Evolutionary conservation across 352 stramenopile genomes (phyloP).

Genomic region (Phytopythium helicoides): DNA sequence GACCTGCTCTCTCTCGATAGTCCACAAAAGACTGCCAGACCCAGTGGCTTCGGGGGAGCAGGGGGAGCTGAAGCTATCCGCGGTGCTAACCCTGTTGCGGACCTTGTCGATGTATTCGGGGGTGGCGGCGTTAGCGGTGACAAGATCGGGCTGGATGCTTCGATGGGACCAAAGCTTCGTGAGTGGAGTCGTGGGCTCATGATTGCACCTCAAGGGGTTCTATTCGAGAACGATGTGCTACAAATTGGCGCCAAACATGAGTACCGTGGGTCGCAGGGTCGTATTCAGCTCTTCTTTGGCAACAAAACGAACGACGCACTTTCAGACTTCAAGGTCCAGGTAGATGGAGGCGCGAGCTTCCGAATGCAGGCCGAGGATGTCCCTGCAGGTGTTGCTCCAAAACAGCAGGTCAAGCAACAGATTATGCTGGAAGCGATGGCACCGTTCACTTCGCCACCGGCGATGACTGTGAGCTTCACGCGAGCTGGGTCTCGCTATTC

Average conservation of each 20-base stretch:
- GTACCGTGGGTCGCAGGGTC: constrained; percentile 91
- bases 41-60: constrained; percentile 13
- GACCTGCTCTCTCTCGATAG: constrained; percentile 57
- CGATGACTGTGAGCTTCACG: constrained; percentile 87
- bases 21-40: constrained; percentile 20
- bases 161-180: constrained; percentile 41
- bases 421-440: constrained; percentile 92
- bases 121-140: constrained; percentile 15
- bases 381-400: constrained; percentile 66
- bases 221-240: constrained; percentile 91
- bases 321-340: constrained; percentile 77
- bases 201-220: constrained; percentile 89
- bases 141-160: constrained; percentile 38
- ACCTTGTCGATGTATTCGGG: constrained; percentile 52
- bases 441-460: constrained; percentile 89
- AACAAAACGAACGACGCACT: constrained; percentile 88
- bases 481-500: constrained; percentile 56
- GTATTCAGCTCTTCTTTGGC: constrained; percentile 95
- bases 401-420: constrained; percentile 92
- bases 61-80: constrained; percentile 35
- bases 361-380: constrained; percentile 70
- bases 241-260: constrained; percentile 96
- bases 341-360: constrained; percentile 49
- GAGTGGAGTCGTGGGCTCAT: constrained; percentile 86
- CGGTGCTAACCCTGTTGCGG: constrained; percentile 47